Base-by-base conservation (phyloP, 306 rosid genomes). In the Cyamopsis tetragonoloba region DNA sequence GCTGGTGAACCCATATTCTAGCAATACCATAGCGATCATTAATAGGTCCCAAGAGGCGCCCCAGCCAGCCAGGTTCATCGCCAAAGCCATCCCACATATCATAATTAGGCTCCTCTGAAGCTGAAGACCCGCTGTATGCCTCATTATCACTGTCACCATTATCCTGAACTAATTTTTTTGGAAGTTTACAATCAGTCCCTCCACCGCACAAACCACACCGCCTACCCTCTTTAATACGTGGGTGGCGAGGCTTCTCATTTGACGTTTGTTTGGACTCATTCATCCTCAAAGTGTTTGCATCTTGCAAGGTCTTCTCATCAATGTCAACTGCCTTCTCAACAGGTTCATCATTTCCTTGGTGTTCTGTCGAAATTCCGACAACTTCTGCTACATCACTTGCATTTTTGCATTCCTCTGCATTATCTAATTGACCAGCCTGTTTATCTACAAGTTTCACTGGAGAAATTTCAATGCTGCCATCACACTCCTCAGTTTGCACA, bases 1-100 rank as follows among this genome's bases (percentile, higher is more conserved):
- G 85, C 70, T 89, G 98, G 80, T 93, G 98, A 75, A 93, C 97
- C 98, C 98, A 93, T 81, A 84, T 93, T 58, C 98, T 87, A 62
- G 98, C 96, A 80, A 93, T 93, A 53, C 98, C 97, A 60, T 79
- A 56, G 30, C 91, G 96, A 83, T 89, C 98, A 48, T 89, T 87
- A 76, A 85, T 75, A 56, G 98, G 98, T 71, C 98, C 98, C 82
- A 93, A 73, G 69, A 89, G 91, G 46, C 89, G 95, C 47, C 98
- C 98, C 66, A 93, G 89, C 98, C 98, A 93, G 30, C 90, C 90
- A 81, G 95, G 82, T 71, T 88, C 98, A 61, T 89, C 91, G 19
- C 90, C 96, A 70, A 93, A 93, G 54, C 98, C 98, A 71, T 93
- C 98, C 96, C 97, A 93, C 32, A 82, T 71, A 80, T 93, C 95